Evolutionary conservation across 139 green algal species (phyloP).

Genomic region (Chlorella ohadii): DNA sequence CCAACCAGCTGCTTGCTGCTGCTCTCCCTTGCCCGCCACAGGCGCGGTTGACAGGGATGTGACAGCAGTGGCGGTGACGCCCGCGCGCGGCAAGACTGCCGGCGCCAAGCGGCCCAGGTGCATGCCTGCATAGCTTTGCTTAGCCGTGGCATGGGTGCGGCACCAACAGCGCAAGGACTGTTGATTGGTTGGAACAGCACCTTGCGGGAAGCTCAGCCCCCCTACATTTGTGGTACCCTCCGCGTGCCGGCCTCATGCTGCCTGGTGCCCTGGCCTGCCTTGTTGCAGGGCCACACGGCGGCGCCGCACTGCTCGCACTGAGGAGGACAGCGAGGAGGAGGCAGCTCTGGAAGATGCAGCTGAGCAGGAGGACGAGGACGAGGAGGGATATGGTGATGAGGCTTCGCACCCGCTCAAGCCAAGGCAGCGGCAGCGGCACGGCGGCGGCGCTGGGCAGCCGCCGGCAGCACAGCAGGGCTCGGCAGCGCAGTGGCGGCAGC

Average conservation of each 20-base stretch:
- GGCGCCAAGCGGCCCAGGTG: constrained; percentile 26
- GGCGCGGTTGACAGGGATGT: constrained; percentile 16
- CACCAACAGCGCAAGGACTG: too few species aligned
- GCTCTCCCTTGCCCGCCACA: not conserved
- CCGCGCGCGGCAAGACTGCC: not conserved
- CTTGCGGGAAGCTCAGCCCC: too few species aligned
- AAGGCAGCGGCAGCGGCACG: not conserved
- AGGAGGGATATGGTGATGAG: not conserved
- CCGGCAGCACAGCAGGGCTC: not conserved
- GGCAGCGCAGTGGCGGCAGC: not conserved
- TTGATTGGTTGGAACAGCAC: too few species aligned
- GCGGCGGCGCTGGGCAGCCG: too few species aligned
- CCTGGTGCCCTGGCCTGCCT: too few species aligned
- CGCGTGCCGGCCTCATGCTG: not conserved
- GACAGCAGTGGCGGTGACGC: not conserved
- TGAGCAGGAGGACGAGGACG: not conserved
- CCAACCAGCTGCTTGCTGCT: too few species aligned
- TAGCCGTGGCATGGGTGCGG: not conserved
- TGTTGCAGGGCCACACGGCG: constrained; percentile 4
- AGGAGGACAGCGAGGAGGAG: not conserved
- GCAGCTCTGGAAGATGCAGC: not conserved
- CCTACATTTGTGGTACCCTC: not conserved
- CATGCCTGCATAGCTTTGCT: not conserved
- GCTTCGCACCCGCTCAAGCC: not conserved
- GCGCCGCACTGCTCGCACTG: not conserved